A percentile compares a stretch with the other conserved stretches of the same genome.
Evolutionary conservation across 2,329 filamentous ascomycete genomes (phyloP).

Genomic region (Grosmannia clavigera): DNA sequence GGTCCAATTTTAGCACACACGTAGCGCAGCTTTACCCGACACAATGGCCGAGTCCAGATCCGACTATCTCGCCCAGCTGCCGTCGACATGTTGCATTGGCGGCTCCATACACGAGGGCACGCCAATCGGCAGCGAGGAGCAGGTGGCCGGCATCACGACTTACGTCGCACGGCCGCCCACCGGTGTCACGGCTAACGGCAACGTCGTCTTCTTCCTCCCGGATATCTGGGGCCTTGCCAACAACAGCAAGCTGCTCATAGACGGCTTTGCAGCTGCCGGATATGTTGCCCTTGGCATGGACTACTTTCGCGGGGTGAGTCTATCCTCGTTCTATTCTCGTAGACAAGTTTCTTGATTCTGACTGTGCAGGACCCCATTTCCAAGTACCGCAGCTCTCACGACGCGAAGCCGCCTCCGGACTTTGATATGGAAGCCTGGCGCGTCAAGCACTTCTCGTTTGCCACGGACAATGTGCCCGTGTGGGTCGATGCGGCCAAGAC

Average conservation of each 20-base stretch:
- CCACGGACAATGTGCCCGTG: constrained; percentile 27
- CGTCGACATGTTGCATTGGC: constrained; percentile 14
- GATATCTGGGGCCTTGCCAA: constrained; percentile 13
- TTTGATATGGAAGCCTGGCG: constrained; percentile 39
- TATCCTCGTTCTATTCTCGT: neutral
- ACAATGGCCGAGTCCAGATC: neutral
- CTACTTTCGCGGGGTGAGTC: constrained; percentile 11
- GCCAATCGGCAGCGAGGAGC: constrained; percentile 12
- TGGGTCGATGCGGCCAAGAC: constrained; percentile 28
- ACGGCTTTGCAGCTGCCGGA: constrained; percentile 11
- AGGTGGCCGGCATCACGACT: constrained; percentile 14
- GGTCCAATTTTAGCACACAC: no score
- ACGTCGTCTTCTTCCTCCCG: constrained; percentile 12
- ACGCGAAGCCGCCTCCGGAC: constrained; percentile 20
- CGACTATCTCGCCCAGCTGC: constrained; percentile 14
- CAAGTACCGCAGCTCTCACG: constrained; percentile 12
- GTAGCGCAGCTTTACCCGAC: neutral
- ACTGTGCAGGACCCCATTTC: constrained; percentile 19
- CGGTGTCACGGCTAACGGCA: constrained; percentile 8
- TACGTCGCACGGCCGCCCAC: constrained; percentile 14
- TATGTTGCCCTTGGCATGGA: constrained; percentile 12
- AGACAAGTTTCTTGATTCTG: neutral
- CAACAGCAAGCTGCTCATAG: constrained; percentile 15
- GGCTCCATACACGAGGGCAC: constrained; percentile 16
- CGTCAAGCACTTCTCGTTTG: constrained; percentile 29